Base-by-base conservation (phyloP, 2,329 filamentous ascomycete species). In the Saccharata proteae region DNA sequence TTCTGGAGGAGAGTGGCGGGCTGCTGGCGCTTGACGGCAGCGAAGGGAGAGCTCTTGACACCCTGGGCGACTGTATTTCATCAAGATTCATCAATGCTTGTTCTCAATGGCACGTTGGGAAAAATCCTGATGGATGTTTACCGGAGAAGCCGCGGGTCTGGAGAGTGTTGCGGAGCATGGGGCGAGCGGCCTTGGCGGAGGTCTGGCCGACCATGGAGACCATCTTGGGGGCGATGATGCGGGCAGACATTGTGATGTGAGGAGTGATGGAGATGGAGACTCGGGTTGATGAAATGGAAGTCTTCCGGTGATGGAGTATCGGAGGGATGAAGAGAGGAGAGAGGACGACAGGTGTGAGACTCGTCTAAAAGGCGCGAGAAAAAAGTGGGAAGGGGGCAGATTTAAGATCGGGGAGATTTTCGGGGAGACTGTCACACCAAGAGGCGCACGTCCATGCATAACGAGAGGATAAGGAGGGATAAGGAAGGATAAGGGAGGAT, bases 71-170 rank as follows among this genome's bases (percentile, higher is more conserved):
- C 30, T 33, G 35, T 38, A 29, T 38, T 17, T 23, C 32, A 38
- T 31, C 23, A 27, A 30, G n/a, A 35, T 31, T 36, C 34, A 36
- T 13, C 16, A 15, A 30, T n/a, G 8, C 7, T 8, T 8, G 22
- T 30, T 30, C 19, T 24, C 28, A 17, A 21, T 24, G 24, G 30
- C 14, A 25, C 60, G 51, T 57, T 64, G 61, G 58, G 63, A 60
- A 68, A 30, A 33, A 30, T 30, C 24, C n/a, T 27, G 29, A 34
- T 38, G 26, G 32, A 34, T 29, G 31, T 29, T 26, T 74, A 81
- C 77, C 74, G 56, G 74, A 69, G 66, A 80, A 74, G 65, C 77
- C 77, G 62, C 80, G 80, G 71, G 79, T 80, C 67, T 77, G 71
- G 61, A 68, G 68, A 62, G 64, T 67, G 59, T 67, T 65, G 54